phyloP scores from a whole-genome alignment of 768 basidiomycete genomes.

The Artomyces pyxidatus region DNA sequence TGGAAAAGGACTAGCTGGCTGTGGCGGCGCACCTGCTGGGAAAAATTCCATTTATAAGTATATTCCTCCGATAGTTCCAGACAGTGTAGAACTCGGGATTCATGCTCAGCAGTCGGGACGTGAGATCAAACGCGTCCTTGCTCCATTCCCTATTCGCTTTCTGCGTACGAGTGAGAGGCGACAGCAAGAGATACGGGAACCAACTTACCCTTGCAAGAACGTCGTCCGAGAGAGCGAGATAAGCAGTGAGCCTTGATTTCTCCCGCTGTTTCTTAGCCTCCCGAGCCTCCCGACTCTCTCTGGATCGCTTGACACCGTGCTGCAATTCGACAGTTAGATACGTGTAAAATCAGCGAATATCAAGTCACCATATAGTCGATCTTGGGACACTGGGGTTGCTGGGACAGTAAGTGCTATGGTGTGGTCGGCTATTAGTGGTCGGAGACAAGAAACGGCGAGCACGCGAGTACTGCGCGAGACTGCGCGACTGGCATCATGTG shows the following conservation, averaged over 20 bases:
- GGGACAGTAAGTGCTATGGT: too few relatives aligned
- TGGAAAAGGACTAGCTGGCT: background rate
- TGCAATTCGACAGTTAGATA: constrained; percentile 24
- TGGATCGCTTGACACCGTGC: constrained; percentile 66
- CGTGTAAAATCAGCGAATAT: too few relatives aligned
- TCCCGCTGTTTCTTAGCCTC: constrained; percentile 66
- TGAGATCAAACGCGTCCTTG: constrained; percentile 67
- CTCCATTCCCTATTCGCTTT: constrained; percentile 64
- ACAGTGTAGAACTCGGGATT: constrained; percentile 96
- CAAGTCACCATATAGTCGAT: too few relatives aligned
- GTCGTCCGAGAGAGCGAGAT: constrained; percentile 54
- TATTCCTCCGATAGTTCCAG: constrained; percentile 90
- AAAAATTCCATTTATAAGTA: constrained; percentile 67
- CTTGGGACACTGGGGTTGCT: too few relatives aligned
- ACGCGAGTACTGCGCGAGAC: too few relatives aligned
- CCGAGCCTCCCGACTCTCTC: constrained; percentile 49
- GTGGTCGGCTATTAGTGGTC: too few relatives aligned
- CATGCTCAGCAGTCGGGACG: constrained; percentile 59
- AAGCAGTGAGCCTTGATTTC: constrained; percentile 67
- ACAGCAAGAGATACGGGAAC: constrained; percentile 5
- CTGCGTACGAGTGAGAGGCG: constrained; percentile 31
- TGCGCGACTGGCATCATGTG: background rate
- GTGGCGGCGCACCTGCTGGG: constrained; percentile 50
- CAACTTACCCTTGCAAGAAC: constrained; percentile 56
- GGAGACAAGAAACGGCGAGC: too few relatives aligned